Evolutionary conservation across 169 alveolate species (phyloP).

Genomic region (Amoebophrya sp.): DNA sequence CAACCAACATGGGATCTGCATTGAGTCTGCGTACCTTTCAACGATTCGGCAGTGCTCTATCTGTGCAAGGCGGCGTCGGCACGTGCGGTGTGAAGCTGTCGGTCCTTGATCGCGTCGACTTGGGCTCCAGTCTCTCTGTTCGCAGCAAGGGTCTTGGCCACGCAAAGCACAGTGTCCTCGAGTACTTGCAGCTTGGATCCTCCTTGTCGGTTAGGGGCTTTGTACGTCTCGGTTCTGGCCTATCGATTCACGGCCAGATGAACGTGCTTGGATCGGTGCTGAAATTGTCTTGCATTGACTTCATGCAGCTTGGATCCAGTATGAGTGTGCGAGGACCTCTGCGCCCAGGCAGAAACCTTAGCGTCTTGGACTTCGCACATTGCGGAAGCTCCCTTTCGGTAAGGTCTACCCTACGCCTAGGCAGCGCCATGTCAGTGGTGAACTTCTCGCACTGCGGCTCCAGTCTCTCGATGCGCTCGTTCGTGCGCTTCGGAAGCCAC

Average conservation of each 20-base stretch:
- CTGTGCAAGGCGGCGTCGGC: too few species aligned
- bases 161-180: background rate
- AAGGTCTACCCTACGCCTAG: too few species aligned
- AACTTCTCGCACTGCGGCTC: background rate
- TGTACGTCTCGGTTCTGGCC: constrained; percentile 5
- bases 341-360: too few species aligned
- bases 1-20: too few species aligned
- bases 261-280: background rate
- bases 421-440: background rate
- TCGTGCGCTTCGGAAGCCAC: background rate
- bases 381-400: too few species aligned
- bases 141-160: background rate
- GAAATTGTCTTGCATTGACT: background rate
- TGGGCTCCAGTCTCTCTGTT: constrained; percentile 8
- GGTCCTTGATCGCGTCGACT: background rate
- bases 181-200: constrained; percentile 27
- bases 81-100: background rate
- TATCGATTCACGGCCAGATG: background rate
- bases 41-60: too few species aligned
- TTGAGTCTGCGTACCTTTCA: too few species aligned
- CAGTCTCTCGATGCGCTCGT: constrained; percentile 12
- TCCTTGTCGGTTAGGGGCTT: background rate
- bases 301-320: background rate
- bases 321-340: too few species aligned
- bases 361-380: too few species aligned